phyloP scores from a whole-genome alignment of 768 basidiomycete species.

The Leucosporidium yakuticum region DNA sequence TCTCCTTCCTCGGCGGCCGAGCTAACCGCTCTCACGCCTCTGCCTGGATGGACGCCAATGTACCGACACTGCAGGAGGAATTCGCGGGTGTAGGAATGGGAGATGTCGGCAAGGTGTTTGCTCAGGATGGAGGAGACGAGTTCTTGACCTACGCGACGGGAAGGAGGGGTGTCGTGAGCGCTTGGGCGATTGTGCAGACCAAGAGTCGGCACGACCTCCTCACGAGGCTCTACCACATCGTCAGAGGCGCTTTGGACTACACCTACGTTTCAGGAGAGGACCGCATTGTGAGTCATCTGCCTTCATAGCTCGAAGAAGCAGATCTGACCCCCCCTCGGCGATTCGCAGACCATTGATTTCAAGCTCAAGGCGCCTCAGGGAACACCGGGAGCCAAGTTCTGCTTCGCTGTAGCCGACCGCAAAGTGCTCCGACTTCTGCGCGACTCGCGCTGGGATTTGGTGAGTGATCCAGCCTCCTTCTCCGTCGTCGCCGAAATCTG shows the following conservation, averaged over 20 bases:
- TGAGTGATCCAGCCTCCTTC: not conserved
- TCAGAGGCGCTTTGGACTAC: not conserved
- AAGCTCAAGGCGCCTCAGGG: slow-evolving; percentile 16
- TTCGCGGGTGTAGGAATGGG: slow-evolving; percentile 29
- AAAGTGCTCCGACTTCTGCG: slow-evolving; percentile 1
- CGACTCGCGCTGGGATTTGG: slow-evolving; percentile 27
- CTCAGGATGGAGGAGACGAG: slow-evolving; percentile 26
- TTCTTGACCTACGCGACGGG: slow-evolving; percentile 18
- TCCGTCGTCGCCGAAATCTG: not conserved
- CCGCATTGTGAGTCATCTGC: slow-evolving; percentile 1
- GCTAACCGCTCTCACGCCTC: not conserved
- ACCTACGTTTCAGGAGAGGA: slow-evolving; percentile 8
- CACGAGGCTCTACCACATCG: not conserved
- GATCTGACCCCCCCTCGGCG: not conserved
- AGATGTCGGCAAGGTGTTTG: not conserved
- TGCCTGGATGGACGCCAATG: slow-evolving; percentile 11
- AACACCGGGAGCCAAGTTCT: slow-evolving; percentile 23
- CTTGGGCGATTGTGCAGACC: slow-evolving; percentile 5
- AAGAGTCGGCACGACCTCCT: slow-evolving; percentile 5
- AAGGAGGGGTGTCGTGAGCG: slow-evolving; percentile 14
- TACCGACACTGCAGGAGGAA: not conserved
- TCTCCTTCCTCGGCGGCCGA: not conserved
- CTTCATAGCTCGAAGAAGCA: not conserved
- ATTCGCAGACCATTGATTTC: slow-evolving; percentile 17
- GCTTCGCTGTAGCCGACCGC: slow-evolving; percentile 16